These are phyloP conservation scores for Bruguiera hainesii DNA, from an alignment of 441 rosid species.

Conservation along the genomic window DNA sequence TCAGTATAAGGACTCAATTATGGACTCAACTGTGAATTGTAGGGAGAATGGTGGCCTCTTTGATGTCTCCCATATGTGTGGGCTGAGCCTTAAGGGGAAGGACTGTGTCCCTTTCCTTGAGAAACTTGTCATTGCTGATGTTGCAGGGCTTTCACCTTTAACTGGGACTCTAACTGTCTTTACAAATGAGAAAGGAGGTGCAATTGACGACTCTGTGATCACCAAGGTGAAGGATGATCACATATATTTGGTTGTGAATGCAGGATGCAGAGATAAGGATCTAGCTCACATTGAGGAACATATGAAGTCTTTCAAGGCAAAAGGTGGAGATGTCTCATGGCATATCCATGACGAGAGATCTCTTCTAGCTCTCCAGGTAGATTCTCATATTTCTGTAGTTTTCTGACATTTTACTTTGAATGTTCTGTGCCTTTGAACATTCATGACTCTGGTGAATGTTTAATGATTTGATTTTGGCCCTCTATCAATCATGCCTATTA, in stretches of 20 bases:
- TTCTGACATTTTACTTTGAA: neutral
- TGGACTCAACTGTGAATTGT: constrained; percentile 93
- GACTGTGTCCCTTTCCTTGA: constrained; percentile 85
- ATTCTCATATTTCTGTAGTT: neutral
- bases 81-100: constrained; percentile 91
- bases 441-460: too few relatives aligned
- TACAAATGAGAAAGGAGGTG: constrained; percentile 92
- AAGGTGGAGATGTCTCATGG: constrained; percentile 95
- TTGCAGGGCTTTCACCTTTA: constrained; percentile 75
- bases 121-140: constrained; percentile 91
- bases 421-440: too few relatives aligned
- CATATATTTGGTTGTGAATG: constrained; percentile 93
- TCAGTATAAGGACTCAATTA: constrained; percentile 97
- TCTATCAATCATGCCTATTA: too few relatives aligned
- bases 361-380: constrained; percentile 94
- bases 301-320: constrained; percentile 84
- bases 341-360: constrained; percentile 98
- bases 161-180: constrained; percentile 90
- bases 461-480: too few relatives aligned
- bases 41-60: constrained; percentile 83
- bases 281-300: constrained; percentile 95
- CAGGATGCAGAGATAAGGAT: constrained; percentile 98
- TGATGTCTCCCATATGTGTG: constrained; percentile 98
- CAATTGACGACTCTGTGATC: constrained; percentile 94
- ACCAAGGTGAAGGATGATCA: constrained; percentile 79